Base-by-base conservation (phyloP, 1,284 basidiomycete genomes). In the Albatrellus sp. region DNA sequence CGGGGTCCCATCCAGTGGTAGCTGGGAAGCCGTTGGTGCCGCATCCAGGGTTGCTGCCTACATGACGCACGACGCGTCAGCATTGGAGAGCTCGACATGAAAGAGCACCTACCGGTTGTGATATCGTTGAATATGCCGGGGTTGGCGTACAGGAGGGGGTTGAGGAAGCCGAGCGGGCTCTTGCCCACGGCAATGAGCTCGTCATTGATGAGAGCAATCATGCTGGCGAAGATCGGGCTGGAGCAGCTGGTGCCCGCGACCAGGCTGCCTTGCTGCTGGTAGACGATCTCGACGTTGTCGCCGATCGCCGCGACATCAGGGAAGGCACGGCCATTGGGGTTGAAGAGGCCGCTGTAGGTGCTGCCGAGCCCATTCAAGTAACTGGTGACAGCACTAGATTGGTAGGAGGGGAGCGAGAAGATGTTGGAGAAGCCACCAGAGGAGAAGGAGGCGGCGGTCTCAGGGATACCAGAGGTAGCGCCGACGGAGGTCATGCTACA, bases 401-500 rank as follows among this genome's bases (percentile, higher is more conserved):
- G 72, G 54, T 65, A 75, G 5, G 45, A 49, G 1, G 70, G 66
- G 0, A 41, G 44, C 13, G 52, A 47, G 54, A 70, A 74, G 54
- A 64, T 58, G 53, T 68, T 43, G 17, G 42, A 43, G 34, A 43
- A 43, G 19, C 42, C 42, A n/a, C 42, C 42, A 5, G 42, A 43
- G 13, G 42, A 43, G 17, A 43, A 37, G 34, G 34, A 36, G 2
- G 60, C 66, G 31, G 68, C 72, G 32, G 68, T 65, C 58, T 78
- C 75, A 3, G 75, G 72, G 52, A 66, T 65, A 40, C 68, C 57
- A 16, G 59, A 60, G 1, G 75, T 78, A 13, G 69, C 73, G 10
- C 75, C 76, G 9, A 80, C 75, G 5, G 72, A 55, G 3, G 77
- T 80, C 13, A 81, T 69, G 52, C 67, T 83, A 1, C 77, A 79